phyloP scores from a whole-genome alignment of 768 basidiomycete genomes.

The Boletus rubroflammeus region DNA sequence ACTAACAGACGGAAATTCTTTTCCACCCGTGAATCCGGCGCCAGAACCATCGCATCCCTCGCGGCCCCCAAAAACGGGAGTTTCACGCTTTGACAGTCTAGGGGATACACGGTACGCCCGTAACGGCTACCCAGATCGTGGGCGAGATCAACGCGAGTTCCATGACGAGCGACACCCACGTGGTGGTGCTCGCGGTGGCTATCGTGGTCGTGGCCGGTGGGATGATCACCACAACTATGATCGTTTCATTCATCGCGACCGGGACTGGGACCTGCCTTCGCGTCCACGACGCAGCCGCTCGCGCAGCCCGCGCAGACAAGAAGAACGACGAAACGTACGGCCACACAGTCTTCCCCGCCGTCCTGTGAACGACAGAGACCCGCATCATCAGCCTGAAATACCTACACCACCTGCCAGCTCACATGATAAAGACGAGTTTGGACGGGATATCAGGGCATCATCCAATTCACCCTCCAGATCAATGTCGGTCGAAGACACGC shows the following conservation, averaged over 20 bases:
- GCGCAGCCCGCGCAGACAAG: conserved; percentile 67
- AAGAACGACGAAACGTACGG: conserved; percentile 45
- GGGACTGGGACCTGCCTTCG: conserved; percentile 35
- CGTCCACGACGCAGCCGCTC: conserved; percentile 64
- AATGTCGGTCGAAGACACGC: conserved; percentile 23
- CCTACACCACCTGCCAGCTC: conserved; percentile 25
- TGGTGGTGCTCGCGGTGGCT: conserved; percentile 52
- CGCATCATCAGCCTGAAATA: conserved; percentile 27
- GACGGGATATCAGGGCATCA: conserved; percentile 67
- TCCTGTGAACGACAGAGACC: conserved; percentile 33
- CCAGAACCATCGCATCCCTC: conserved; percentile 23
- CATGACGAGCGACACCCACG: conserved; percentile 51
- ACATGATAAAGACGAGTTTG: conserved; percentile 79
- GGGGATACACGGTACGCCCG: conserved; percentile 39
- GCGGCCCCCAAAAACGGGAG: not conserved
- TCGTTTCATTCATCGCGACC: conserved; percentile 45
- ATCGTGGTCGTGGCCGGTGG: conserved; percentile 62
- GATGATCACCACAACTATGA: conserved; percentile 51
- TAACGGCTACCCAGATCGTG: conserved; percentile 37
- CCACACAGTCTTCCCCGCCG: conserved; percentile 60
- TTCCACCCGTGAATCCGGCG: not conserved
- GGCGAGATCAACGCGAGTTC: conserved; percentile 44
- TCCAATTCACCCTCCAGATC: conserved; percentile 38
- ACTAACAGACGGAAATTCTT: conserved; percentile 17
- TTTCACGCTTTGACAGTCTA: conserved; percentile 31